Base-by-base conservation (phyloP, 2,329 filamentous ascomycete genomes). In the Claviceps digitariae region DNA sequence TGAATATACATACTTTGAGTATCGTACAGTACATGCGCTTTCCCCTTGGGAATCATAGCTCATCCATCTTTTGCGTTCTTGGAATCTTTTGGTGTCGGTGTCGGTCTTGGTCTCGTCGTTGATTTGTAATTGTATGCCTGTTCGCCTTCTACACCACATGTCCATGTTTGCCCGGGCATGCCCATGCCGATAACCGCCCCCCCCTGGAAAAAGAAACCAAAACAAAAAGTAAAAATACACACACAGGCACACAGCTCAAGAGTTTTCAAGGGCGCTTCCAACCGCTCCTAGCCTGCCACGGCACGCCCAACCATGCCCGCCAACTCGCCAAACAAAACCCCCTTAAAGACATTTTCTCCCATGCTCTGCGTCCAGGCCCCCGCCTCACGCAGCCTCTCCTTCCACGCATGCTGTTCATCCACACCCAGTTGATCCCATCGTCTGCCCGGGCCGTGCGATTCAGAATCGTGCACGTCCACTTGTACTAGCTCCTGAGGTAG, bases 311-410 rank as follows among this genome's bases (percentile, higher is more conserved):
- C 79, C 51, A 75, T 70, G 2, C 79, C 84, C 1, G 78, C 85
- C 58, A 87, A 73, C 68, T 89, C 79, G 21, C 82, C 79, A 68
- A 94, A 94, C 57, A 94, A 71, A 34, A 94, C 78, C 2, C 87
- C 86, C 68, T 83, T 82, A 59, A 94, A 77, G 31, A 93, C 79
- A 10, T 74, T 76, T 71, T 91, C 87, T 2, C 87, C 86, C 74
- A 91, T 86, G 40, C 80, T 75, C 63, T 84, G 82, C n/a, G 79
- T 79, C 88, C 87, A 94, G 58, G 89, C 80, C 0, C 88, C 88
- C 0, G 86, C 83, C 52, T 83, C 75, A 53, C 74, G 73, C 38
- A 94, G 74, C 63, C 76, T 79, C 59, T 77, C 68, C 69, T 82
- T 88, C 89, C 89, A 94, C 20, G 73, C 70, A 51, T 73, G 69